phyloP scores from a whole-genome alignment of 2,329 filamentous ascomycete species.

The Lachnellula occidentalis region DNA sequence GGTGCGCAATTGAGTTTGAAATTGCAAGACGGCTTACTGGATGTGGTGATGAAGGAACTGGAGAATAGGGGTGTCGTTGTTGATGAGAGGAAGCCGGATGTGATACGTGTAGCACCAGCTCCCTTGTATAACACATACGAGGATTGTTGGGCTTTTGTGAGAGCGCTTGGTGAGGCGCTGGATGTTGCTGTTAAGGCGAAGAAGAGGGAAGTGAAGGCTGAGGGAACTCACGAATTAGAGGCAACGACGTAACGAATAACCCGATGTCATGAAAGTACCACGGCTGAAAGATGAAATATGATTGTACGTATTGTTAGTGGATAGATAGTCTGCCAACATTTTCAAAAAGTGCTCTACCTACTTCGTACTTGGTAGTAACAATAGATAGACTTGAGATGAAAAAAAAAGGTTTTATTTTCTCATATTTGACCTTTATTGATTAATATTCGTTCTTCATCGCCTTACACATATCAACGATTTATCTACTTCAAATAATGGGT shows the following conservation, averaged over 20 bases:
- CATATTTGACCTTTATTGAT: no score
- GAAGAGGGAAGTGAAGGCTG: background rate
- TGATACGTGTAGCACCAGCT: slow-evolving; percentile 67
- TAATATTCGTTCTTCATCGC: no score
- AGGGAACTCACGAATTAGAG: slow-evolving; percentile 3
- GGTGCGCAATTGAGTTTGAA: slow-evolving; percentile 69
- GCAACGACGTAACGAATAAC: background rate
- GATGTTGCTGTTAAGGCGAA: slow-evolving; percentile 23
- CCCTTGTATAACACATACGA: slow-evolving; percentile 69
- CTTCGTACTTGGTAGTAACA: no score
- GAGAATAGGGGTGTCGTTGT: slow-evolving; percentile 60
- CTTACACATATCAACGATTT: no score
- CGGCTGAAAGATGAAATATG: no score
- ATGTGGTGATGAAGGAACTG: slow-evolving; percentile 54
- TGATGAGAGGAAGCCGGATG: slow-evolving; percentile 70
- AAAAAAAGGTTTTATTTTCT: no score
- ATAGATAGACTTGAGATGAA: no score
- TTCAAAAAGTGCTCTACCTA: background rate
- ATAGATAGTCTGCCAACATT: background rate
- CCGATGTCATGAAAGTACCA: background rate
- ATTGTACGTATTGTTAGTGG: no score
- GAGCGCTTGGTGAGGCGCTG: slow-evolving; percentile 36
- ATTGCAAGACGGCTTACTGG: slow-evolving; percentile 55
- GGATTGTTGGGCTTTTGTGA: slow-evolving; percentile 58
- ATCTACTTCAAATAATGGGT: no score